phyloP scores from a whole-genome alignment of 371 early-diverging fungal genomes.

The Mucor sp. region DNA sequence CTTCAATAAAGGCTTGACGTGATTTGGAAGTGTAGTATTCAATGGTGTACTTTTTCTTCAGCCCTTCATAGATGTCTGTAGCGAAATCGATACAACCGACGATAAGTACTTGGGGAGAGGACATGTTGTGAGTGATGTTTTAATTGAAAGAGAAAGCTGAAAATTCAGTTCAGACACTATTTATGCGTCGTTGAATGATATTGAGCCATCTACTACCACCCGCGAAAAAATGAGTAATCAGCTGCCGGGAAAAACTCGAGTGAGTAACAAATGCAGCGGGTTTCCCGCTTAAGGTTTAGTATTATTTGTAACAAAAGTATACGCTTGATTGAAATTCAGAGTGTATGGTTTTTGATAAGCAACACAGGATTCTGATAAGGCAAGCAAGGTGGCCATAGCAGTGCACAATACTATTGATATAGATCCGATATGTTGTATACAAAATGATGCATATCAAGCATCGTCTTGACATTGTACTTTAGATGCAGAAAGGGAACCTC shows the following conservation, averaged over 20 bases:
- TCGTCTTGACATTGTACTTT: too few species aligned
- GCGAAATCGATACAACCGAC: slow-evolving; percentile 43
- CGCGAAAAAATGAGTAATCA: neutral
- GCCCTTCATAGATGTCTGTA: slow-evolving; percentile 22
- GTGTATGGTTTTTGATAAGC: too few species aligned
- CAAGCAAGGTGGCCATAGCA: too few species aligned
- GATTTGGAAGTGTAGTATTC: slow-evolving; percentile 31
- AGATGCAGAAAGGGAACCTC: too few species aligned
- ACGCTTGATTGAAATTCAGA: neutral
- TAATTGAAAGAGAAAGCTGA: neutral
- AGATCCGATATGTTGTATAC: too few species aligned
- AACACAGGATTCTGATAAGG: neutral
- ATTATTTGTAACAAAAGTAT: too few species aligned
- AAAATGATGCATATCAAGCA: too few species aligned
- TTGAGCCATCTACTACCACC: neutral
- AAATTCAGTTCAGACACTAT: too few species aligned
- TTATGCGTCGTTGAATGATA: neutral
- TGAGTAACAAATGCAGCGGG: neutral
- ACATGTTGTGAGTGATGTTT: neutral
- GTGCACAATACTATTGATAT: too few species aligned
- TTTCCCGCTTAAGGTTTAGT: neutral
- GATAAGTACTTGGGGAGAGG: slow-evolving; percentile 25
- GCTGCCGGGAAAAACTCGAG: neutral
- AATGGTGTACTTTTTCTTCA: slow-evolving; percentile 23
- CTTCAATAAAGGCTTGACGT: slow-evolving; percentile 40